Evolutionary conservation across 1,284 basidiomycete species (phyloP), one percentile per base, ranked within the genome.

Genomic region (Moesziomyces globuligerus): DNA sequence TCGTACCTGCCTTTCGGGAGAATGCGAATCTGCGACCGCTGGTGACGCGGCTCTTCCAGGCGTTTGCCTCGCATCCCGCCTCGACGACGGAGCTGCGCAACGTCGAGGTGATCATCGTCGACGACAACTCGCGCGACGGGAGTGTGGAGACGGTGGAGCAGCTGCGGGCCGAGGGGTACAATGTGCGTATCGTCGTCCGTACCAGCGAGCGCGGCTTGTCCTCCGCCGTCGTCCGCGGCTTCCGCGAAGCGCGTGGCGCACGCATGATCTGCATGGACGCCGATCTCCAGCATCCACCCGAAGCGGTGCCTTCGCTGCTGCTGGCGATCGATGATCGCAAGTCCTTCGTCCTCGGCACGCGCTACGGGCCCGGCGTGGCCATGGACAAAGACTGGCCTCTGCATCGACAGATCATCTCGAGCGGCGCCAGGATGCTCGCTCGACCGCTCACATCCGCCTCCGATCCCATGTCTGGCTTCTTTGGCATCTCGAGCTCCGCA

Each of bases 381-480:
- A 84, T 85, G 79, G 85, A 85, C 69, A 83, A 83, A 45, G 83
- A 83, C 66, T 86, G 85, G 85, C 85, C 85, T 0, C 54, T 85
- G 11, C 83, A 86, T 74, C 81, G 85, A 15, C 81, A 84, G 15
- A 75, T 86, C 64, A 85, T 86, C 68, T 84, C 83, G 0, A 80
- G 81, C 53, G 85, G 85, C n/a, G 85, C 85, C 7, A 75, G 85
- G n/a, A 64, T 84, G 52, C 79, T 85, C 34, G 84, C 85, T 0
- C 69, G 83, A 3, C 85, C 85, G 0, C 74, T 86, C 34, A 85
- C 85, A 1, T 69, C 77, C 48, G 84, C 84, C 1, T 83, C 82
- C 65, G 85, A 86, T 64, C 85, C 85, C 15, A 86, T 86, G 85
- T 82, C 83, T 3, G 85, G 85, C 4, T 86, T 86, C 82, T 85